These are phyloP conservation scores for Colletotrichum tropicale DNA, from an alignment of 2,329 filamentous ascomycete species.

Conservation along the genomic window DNA sequence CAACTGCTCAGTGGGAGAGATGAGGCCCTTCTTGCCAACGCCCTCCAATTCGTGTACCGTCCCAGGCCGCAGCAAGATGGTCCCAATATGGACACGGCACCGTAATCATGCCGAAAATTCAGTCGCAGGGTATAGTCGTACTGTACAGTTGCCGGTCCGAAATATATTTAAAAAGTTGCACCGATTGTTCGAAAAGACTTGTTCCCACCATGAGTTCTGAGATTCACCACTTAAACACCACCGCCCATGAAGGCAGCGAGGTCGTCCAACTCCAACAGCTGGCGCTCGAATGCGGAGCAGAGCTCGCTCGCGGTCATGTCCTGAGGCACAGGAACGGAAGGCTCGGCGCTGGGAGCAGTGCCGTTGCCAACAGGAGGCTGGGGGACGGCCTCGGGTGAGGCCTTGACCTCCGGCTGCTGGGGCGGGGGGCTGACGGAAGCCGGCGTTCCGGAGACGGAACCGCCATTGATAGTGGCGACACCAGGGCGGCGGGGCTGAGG, in stretches of 20 bases:
- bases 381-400: slow-evolving; percentile 29
- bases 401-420: slow-evolving; percentile 38
- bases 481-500: slow-evolving; percentile 54
- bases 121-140: slow-evolving; percentile 18
- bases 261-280: slow-evolving; percentile 64
- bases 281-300: slow-evolving; percentile 63
- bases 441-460: slow-evolving; percentile 53
- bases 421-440: slow-evolving; percentile 48
- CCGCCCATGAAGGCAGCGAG: slow-evolving; percentile 68
- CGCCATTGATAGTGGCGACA: slow-evolving; percentile 64
- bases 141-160: slow-evolving; percentile 15
- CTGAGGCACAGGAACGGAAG: slow-evolving; percentile 25
- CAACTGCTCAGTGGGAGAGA: not conserved
- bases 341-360: slow-evolving; percentile 26
- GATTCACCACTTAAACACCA: slow-evolving; percentile 47
- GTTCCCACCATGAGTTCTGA: not conserved
- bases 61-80: not conserved
- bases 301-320: slow-evolving; percentile 66
- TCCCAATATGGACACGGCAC: not conserved
- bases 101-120: not conserved
- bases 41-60: not conserved
- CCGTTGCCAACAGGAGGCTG: slow-evolving; percentile 14
- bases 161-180: not conserved
- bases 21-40: not conserved
- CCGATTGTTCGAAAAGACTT: not conserved